phyloP scores from a whole-genome alignment of 768 basidiomycete genomes.

The Vararia minispora region DNA sequence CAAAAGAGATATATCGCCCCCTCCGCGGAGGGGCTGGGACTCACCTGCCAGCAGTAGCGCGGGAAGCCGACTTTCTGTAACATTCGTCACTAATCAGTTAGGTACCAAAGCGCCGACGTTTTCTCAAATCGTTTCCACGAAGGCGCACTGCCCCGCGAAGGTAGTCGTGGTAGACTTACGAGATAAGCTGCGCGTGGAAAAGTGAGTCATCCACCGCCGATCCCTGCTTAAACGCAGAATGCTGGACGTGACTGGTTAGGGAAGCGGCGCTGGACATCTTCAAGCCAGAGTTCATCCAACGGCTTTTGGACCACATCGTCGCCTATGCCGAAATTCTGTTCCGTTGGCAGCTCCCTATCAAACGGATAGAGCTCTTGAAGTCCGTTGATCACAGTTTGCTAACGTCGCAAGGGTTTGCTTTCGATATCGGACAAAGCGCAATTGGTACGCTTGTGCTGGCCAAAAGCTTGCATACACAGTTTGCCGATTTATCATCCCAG shows the following conservation, averaged over 20 bases:
- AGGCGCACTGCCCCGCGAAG: conserved; percentile 24
- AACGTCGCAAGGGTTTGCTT: neutral
- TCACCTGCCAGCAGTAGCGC: conserved; percentile 21
- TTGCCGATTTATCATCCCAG: conserved; percentile 13
- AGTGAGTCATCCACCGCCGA: conserved; percentile 2
- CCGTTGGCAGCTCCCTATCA: conserved; percentile 59
- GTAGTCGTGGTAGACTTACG: conserved; percentile 22
- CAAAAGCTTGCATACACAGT: conserved; percentile 25
- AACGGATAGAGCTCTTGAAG: conserved; percentile 66
- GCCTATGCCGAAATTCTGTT: conserved; percentile 68
- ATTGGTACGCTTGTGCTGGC: conserved; percentile 15
- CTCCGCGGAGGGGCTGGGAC: conserved; percentile 13
- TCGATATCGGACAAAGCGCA: conserved; percentile 14
- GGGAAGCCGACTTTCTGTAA: too few relatives aligned
- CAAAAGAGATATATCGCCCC: neutral
- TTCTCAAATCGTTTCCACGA: conserved; percentile 28
- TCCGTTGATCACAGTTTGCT: conserved; percentile 28
- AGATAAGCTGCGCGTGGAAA: conserved; percentile 9
- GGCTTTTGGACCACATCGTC: conserved; percentile 43
- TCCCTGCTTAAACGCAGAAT: conserved; percentile 2
- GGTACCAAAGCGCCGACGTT: conserved; percentile 28
- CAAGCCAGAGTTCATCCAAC: conserved; percentile 29
- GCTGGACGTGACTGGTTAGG: conserved; percentile 16
- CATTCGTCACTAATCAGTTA: conserved; percentile 33
- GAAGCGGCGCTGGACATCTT: conserved; percentile 13